Evolutionary conservation across 1,284 basidiomycete genomes (phyloP).

Genomic region (Mycosarcoma maydis): DNA sequence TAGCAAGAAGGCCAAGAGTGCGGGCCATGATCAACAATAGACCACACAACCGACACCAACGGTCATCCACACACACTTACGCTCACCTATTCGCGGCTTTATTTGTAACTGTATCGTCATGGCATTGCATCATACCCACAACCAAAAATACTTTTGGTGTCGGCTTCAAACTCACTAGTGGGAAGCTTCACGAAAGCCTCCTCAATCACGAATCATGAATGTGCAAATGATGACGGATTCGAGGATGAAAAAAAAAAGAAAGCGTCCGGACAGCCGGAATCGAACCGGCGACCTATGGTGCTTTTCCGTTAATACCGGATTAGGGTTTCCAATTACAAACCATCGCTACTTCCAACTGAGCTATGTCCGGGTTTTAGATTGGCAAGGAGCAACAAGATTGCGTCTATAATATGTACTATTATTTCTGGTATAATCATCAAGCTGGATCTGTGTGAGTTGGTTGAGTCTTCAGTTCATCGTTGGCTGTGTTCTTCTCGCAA

Average conservation of each 20-base stretch:
- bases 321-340: slow-evolving; percentile 57
- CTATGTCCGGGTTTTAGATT: slow-evolving; percentile 36
- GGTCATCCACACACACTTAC: too few relatives aligned
- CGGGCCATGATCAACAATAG: not conserved
- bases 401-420: too few relatives aligned
- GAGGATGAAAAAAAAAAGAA: slow-evolving; percentile 16
- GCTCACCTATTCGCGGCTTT: not conserved
- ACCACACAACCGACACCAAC: too few relatives aligned
- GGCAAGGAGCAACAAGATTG: not conserved
- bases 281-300: slow-evolving; percentile 57
- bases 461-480: too few relatives aligned
- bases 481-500: too few relatives aligned
- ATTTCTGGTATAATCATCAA: too few relatives aligned
- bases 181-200: too few relatives aligned
- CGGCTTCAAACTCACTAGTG: too few relatives aligned
- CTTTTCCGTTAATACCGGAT: slow-evolving; percentile 50
- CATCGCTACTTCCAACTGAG: slow-evolving; percentile 57
- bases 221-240: too few relatives aligned
- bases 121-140: not conserved
- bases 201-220: too few relatives aligned
- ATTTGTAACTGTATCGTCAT: slow-evolving; percentile 10
- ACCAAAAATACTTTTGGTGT: too few relatives aligned
- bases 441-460: too few relatives aligned
- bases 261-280: slow-evolving; percentile 54
- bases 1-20: slow-evolving; percentile 9